Base-by-base conservation (phyloP, 306 rosid genomes). In the Dryas octopetala region DNA sequence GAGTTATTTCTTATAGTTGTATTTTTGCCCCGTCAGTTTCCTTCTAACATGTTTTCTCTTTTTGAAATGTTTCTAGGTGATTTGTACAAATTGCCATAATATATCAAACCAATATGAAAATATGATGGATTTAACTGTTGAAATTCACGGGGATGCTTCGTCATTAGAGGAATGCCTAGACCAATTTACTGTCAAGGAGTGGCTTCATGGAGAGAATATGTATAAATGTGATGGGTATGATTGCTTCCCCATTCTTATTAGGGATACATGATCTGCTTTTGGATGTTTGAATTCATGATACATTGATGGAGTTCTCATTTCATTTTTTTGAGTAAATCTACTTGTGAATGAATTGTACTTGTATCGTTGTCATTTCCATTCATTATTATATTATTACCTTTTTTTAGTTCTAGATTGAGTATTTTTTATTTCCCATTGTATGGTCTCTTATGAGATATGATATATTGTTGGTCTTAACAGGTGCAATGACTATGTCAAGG, bases 121-220 rank as follows among this genome's bases (percentile, higher is more conserved):
- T 85, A 96, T 96, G 99, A 90, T 96, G 99, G 99, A 96, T 83
- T 87, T 96, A 82, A 90, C 98, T 14, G 99, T 96, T 71, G 99
- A 96, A 79, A 96, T 96, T 80, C 98, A 96, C 45, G 99, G 99
- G 70, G 93, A 92, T 81, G 98, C 97, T 79, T 84, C 85, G 69
- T 96, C 96, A 59, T 82, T 96, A 79, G 98, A 92, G 86, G 96
- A 92, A 85, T 96, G 99, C 85, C 93, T 96, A 44, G 90, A 90
- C 71, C 99, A 92, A 81, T 96, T 92, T 81, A 96, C 99, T 15
- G 87, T 40, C 80, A 81, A 79, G 82, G 99, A 96, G 82, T 83
- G 88, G 74, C 98, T 96, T 79, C 88, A 95, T 55, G 98, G 97
- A 23, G 98, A 95, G 13, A 95, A 95, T 82, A 90, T 78, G 97